Evolutionary conservation across 768 basidiomycete species (phyloP).

Genomic region (Lactarius quietus): DNA sequence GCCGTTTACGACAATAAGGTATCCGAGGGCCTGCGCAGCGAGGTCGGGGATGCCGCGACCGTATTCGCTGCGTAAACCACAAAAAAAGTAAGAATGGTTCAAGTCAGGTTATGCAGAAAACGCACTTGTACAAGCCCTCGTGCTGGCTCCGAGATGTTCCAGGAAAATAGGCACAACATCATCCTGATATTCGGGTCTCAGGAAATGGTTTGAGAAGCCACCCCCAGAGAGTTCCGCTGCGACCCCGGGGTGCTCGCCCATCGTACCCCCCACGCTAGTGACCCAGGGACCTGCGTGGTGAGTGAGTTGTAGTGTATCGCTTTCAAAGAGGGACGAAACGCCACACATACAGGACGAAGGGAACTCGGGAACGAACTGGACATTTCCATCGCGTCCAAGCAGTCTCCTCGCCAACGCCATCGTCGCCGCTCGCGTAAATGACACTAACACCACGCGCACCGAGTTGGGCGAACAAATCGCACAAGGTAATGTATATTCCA

Average conservation of each 20-base stretch:
- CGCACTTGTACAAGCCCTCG: too few species aligned
- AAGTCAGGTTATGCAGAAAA: too few species aligned
- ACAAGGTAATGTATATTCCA: too few species aligned
- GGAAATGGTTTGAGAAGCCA: too few species aligned
- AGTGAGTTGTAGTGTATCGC: too few species aligned
- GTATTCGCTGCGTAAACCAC: too few species aligned
- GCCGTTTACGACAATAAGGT: neutral
- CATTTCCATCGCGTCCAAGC: neutral
- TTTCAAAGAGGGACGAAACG: too few species aligned
- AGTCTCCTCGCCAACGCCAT: neutral
- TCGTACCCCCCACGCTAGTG: neutral
- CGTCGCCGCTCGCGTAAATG: neutral
- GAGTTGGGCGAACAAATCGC: neutral
- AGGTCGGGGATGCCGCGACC: neutral
- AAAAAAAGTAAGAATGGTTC: too few species aligned
- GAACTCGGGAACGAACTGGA: neutral
- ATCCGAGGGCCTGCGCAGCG: neutral
- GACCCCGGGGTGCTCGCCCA: neutral
- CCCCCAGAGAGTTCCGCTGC: too few species aligned
- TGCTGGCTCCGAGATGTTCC: too few species aligned
- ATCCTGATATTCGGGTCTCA: too few species aligned
- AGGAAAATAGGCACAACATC: too few species aligned
- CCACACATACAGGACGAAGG: neutral
- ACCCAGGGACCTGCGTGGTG: neutral
- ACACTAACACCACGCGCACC: neutral